Percentiles rank a stretch among this genome's conserved stretches.
phyloP scores from a whole-genome alignment of 352 stramenopile genomes.

The Phytophthora crassamura region DNA sequence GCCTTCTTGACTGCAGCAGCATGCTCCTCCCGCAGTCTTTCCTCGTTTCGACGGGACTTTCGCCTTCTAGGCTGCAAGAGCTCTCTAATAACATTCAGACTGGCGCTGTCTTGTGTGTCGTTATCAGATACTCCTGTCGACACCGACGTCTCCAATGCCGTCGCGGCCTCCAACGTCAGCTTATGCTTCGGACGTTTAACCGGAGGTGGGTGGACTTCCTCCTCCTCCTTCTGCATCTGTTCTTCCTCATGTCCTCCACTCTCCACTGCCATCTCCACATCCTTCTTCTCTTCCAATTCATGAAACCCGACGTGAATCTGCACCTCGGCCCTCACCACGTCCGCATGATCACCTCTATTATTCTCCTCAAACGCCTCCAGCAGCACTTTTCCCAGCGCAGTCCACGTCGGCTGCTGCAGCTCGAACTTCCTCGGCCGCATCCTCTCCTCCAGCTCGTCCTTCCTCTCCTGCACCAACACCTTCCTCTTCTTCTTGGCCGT shows the following conservation, averaged over 20 bases:
- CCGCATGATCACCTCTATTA: conserved; percentile 30
- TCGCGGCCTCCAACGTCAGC: conserved; percentile 1
- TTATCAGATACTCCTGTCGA: conserved; percentile 42
- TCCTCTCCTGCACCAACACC: conserved; percentile 26
- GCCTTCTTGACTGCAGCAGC: conserved; percentile 66
- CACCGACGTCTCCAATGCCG: conserved; percentile 18
- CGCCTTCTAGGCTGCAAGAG: conserved; percentile 38
- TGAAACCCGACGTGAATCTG: conserved; percentile 37
- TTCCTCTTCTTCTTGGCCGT: conserved; percentile 42
- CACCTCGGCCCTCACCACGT: conserved; percentile 30
- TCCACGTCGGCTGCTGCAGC: conserved; percentile 58
- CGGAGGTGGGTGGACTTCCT: conserved; percentile 2
- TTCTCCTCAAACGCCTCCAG: conserved; percentile 72
- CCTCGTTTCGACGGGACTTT: conserved; percentile 73
- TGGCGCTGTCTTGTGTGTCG: conserved; percentile 50
- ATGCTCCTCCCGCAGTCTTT: conserved; percentile 73
- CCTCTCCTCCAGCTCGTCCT: conserved; percentile 20
- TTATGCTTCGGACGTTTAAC: conserved; percentile 27
- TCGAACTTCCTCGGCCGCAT: conserved; percentile 42
- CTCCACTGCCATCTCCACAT: conserved; percentile 3
- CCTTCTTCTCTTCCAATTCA: conserved; percentile 9
- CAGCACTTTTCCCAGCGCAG: conserved; percentile 59
- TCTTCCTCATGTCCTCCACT: background rate
- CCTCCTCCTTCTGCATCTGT: background rate
- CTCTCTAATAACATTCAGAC: background rate